Conservation (phyloP, 352 stramenopile species). For the Phytophthora boehmeriae region DNA sequence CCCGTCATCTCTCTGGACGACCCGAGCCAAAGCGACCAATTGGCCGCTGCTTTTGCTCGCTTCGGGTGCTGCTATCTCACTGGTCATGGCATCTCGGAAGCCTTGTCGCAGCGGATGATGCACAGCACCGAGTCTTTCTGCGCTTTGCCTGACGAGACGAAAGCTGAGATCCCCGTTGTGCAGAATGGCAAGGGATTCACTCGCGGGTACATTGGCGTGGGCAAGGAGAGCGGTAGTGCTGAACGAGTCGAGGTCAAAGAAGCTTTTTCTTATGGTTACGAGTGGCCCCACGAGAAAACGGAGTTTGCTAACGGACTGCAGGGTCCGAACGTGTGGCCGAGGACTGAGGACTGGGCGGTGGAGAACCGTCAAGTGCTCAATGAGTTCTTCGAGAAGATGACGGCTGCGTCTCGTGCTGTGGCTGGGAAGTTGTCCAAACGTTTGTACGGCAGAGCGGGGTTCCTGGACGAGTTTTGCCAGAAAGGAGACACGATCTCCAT, state of each 20-base stretch:
- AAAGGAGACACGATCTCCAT: conserved; percentile 83
- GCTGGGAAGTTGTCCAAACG: conserved; percentile 53
- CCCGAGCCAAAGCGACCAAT: conserved; percentile 38
- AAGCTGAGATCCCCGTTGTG: conserved; percentile 62
- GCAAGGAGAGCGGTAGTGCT: conserved; percentile 79
- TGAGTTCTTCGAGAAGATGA: conserved; percentile 66
- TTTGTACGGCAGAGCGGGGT: conserved; percentile 53
- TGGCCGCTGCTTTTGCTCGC: conserved; percentile 65
- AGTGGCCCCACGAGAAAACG: conserved; percentile 46
- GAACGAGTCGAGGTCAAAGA: conserved; percentile 85
- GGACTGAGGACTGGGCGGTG: conserved; percentile 30
- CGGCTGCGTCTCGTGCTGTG: conserved; percentile 52
- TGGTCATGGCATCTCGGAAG: conserved; percentile 60
- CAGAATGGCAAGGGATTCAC: conserved; percentile 76
- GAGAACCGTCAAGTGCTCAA: conserved; percentile 51
- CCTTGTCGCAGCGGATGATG: conserved; percentile 59
- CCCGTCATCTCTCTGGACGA: conserved; percentile 68
- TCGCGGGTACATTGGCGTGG: conserved; percentile 79
- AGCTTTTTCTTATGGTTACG: conserved; percentile 83
- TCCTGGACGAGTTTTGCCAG: conserved; percentile 66
- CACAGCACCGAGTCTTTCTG: conserved; percentile 64
- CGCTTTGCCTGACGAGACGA: conserved; percentile 48
- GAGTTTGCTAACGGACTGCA: conserved; percentile 70
- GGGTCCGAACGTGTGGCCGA: conserved; percentile 74
- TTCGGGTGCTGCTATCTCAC: conserved; percentile 81